Evolutionary conservation across 2,329 filamentous ascomycete species (phyloP).

Genomic region (Aspergillus piperis): DNA sequence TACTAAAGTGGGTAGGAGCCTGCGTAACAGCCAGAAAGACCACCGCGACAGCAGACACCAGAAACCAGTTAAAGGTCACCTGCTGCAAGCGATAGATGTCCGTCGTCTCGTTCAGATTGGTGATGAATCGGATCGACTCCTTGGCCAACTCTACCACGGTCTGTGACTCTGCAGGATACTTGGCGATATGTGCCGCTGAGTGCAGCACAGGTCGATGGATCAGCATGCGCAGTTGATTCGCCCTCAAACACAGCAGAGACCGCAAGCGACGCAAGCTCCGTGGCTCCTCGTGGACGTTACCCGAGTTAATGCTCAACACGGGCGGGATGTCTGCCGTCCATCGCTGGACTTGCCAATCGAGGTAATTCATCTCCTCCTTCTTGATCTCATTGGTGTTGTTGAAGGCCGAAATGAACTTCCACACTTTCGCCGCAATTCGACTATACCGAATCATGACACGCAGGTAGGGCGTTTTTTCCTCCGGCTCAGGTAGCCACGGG

Average conservation of each 20-base stretch:
- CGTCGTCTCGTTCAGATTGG: conserved; percentile 60
- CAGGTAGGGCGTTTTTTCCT: conserved; percentile 64
- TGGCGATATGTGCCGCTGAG: conserved; percentile 70
- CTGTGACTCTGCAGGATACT: conserved; percentile 70
- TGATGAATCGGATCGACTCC: conserved; percentile 63
- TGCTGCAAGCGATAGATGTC: conserved; percentile 65
- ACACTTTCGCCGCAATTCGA: conserved; percentile 78
- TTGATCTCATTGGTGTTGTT: conserved; percentile 66
- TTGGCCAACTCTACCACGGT: conserved; percentile 65
- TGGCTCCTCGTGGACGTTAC: conserved; percentile 43
- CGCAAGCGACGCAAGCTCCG: conserved; percentile 72
- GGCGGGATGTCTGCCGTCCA: conserved; percentile 76
- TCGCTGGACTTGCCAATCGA: conserved; percentile 79
- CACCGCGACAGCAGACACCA: conserved; percentile 63
- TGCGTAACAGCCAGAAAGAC: conserved; percentile 65
- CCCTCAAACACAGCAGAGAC: conserved; percentile 80
- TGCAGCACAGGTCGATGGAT: conserved; percentile 86
- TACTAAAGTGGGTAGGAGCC: conserved; percentile 60
- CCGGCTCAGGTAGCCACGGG: conserved; percentile 73
- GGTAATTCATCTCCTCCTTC: conserved; percentile 72
- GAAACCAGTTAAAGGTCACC: conserved; percentile 66
- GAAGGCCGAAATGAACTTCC: conserved; percentile 75
- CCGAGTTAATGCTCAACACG: conserved; percentile 61
- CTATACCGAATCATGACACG: conserved; percentile 86
- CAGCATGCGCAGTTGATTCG: conserved; percentile 85